phyloP scores from a whole-genome alignment of 768 basidiomycete species.

The Coprinopsis sp. region DNA sequence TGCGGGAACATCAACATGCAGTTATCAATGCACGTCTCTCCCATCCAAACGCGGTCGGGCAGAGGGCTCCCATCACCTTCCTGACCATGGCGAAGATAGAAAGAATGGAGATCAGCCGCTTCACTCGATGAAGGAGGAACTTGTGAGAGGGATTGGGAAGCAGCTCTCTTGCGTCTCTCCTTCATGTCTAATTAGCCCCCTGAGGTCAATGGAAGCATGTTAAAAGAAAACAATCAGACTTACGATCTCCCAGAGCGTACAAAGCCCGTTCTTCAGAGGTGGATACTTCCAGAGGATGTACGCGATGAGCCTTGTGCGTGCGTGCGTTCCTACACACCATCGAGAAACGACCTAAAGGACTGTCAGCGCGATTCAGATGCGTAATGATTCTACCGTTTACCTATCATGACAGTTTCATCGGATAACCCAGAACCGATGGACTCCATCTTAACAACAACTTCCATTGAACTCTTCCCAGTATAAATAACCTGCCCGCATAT shows the following conservation, averaged over 20 bases:
- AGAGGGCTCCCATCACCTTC: conserved; percentile 14
- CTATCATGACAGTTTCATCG: conserved; percentile 63
- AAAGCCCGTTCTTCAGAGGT: conserved; percentile 62
- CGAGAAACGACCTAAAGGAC: conserved; percentile 69
- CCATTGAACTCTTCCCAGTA: conserved; percentile 74
- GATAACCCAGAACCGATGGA: conserved; percentile 41
- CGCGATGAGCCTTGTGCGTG: conserved; percentile 57
- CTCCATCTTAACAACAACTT: conserved; percentile 85
- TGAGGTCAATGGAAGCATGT: not conserved
- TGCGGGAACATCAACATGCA: conserved; percentile 81
- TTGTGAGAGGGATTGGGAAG: conserved; percentile 57
- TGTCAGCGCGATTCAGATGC: not conserved
- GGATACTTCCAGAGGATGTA: conserved; percentile 57
- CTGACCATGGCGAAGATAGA: conserved; percentile 59
- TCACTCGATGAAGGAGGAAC: conserved; percentile 73
- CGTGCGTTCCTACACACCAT: conserved; percentile 80
- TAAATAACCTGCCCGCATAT: conserved; percentile 80
- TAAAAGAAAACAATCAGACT: conserved; percentile 15
- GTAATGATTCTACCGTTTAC: conserved; percentile 26
- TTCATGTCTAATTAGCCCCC: conserved; percentile 56
- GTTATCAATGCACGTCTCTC: conserved; percentile 64
- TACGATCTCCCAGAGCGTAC: conserved; percentile 65
- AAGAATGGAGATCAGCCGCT: conserved; percentile 61
- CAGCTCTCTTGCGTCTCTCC: conserved; percentile 46
- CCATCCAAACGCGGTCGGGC: conserved; percentile 63